These are phyloP conservation scores for Naganishia sp. DNA, from an alignment of 1,284 basidiomycete species.

Conservation along the genomic window DNA sequence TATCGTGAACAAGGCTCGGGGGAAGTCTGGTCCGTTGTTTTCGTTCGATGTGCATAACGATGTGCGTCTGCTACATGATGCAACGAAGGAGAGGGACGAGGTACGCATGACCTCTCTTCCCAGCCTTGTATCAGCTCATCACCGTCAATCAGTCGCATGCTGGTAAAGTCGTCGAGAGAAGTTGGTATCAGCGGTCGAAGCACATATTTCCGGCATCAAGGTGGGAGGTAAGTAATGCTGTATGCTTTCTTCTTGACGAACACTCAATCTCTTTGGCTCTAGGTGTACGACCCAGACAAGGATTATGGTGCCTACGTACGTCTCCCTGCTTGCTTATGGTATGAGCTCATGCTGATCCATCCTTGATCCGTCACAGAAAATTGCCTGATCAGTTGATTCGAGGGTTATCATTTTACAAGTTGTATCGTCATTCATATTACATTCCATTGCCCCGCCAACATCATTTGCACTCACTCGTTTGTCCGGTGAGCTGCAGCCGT, in stretches of 20 bases:
- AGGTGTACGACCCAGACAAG: constrained; percentile 85
- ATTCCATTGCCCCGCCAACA: too few relatives aligned
- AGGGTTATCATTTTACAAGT: too few relatives aligned
- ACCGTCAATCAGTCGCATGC: constrained; percentile 75
- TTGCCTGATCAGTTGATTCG: neutral
- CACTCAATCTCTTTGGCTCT: constrained; percentile 41
- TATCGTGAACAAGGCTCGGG: constrained; percentile 95
- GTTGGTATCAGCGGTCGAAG: constrained; percentile 94
- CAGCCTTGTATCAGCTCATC: neutral
- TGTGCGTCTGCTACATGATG: constrained; percentile 90
- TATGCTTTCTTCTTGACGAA: constrained; percentile 4
- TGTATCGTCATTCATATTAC: too few relatives aligned
- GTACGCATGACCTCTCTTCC: constrained; percentile 33
- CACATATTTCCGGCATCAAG: constrained; percentile 92
- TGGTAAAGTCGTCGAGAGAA: constrained; percentile 95
- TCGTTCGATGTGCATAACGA: constrained; percentile 99
- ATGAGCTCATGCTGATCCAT: neutral
- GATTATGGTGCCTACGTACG: constrained; percentile 75
- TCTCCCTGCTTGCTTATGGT: neutral
- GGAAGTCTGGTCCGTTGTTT: constrained; percentile 96
- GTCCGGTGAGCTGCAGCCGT: too few relatives aligned
- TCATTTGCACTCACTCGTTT: too few relatives aligned
- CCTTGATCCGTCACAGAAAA: neutral
- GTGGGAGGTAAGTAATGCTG: constrained; percentile 70
- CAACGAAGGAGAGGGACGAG: constrained; percentile 95